Base-by-base conservation (phyloP, 2,329 filamentous ascomycete species). In the Talaromyces marneffei region DNA sequence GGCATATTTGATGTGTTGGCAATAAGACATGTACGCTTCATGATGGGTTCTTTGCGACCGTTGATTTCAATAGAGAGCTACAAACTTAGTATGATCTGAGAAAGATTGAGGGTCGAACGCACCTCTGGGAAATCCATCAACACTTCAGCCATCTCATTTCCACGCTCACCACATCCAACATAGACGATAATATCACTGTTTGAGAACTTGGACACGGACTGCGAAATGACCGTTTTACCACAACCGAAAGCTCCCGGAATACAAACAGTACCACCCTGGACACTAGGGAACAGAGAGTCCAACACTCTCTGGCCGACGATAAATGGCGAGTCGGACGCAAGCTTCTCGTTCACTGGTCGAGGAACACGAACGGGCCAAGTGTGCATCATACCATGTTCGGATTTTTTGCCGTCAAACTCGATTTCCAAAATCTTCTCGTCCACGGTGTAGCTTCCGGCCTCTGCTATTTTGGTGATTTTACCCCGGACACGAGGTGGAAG, bases 1-100 rank as follows among this genome's bases (percentile, higher is more conserved):
- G 94, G 94, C 94, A 99, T 99, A 83, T 99, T 99, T 70, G 94
- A 99, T 46, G 94, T 99, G 80, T 99, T 99, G 77, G 94, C 94
- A 74, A 99, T 97, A 64, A 99, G 84, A 23, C 92, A 95, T 16
- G 94, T 99, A 76, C 94, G 93, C 86, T 99, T 99, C 94, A 99
- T 99, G 82, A 99, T 99, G 68, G 93, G 92, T 77, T 99, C 94
- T 79, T 93, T 89, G 74, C 93, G 91, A 70, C 94, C 94, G 46
- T 96, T 89, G 69, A 97, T 87, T 18, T 95, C 89, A 73, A 99
- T 99, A 53, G 90, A 90, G 67, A 99, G 90, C 84, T 84, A 68
- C 12, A 27, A 23, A 25, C 6, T 52, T 18, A 52, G 48, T 23
- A 20, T 52, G 8, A 35, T 12, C 18, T 8, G 8, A 4, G 18